These are phyloP conservation scores for Graphilbum sp. DNA, from an alignment of 2,329 filamentous ascomycete species.

Conservation along the genomic window DNA sequence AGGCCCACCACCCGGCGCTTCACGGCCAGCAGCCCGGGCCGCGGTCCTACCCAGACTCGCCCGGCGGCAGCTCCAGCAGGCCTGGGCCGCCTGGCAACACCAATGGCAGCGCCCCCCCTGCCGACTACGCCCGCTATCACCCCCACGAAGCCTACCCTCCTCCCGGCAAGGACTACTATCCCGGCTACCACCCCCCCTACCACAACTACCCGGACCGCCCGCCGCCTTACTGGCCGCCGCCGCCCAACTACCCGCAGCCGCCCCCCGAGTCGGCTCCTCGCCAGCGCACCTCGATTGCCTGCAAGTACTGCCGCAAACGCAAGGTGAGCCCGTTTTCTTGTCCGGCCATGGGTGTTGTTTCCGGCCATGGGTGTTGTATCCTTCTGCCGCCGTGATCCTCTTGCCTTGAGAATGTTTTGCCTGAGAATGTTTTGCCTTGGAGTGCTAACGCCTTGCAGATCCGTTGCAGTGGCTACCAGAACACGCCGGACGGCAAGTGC, in stretches of 20 bases:
- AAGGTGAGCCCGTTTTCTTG: slow-evolving; percentile 35
- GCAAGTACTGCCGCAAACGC: slow-evolving; percentile 42
- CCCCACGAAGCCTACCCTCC: slow-evolving; percentile 5
- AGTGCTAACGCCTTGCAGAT: slow-evolving; percentile 26
- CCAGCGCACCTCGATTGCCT: slow-evolving; percentile 43
- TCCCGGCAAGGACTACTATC: slow-evolving; percentile 9
- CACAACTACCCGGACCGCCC: slow-evolving; percentile 9
- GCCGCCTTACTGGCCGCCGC: slow-evolving; percentile 6
- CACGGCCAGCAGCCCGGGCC: not conserved
- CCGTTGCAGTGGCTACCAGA: slow-evolving; percentile 43
- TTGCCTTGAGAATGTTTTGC: no score
- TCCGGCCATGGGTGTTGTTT: no score
- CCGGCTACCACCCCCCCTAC: slow-evolving; percentile 7
- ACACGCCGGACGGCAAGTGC: slow-evolving; percentile 41
- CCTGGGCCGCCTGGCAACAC: slow-evolving; percentile 23
- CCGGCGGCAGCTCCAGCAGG: not conserved
- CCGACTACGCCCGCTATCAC: slow-evolving; percentile 10
- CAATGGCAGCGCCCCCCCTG: slow-evolving; percentile 2
- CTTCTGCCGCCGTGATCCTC: not conserved
- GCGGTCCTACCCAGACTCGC: slow-evolving; percentile 2
- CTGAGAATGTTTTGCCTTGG: no score
- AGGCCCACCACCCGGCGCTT: not conserved
- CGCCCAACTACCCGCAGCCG: slow-evolving; percentile 16
- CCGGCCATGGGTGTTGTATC: no score
- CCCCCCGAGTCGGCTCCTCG: slow-evolving; percentile 35